A percentile compares a stretch with the other conserved stretches of the same genome.
These are phyloP conservation scores for Pyrenophora seminiperda DNA, from an alignment of 2,329 filamentous ascomycete genomes.

Conservation along the genomic window DNA sequence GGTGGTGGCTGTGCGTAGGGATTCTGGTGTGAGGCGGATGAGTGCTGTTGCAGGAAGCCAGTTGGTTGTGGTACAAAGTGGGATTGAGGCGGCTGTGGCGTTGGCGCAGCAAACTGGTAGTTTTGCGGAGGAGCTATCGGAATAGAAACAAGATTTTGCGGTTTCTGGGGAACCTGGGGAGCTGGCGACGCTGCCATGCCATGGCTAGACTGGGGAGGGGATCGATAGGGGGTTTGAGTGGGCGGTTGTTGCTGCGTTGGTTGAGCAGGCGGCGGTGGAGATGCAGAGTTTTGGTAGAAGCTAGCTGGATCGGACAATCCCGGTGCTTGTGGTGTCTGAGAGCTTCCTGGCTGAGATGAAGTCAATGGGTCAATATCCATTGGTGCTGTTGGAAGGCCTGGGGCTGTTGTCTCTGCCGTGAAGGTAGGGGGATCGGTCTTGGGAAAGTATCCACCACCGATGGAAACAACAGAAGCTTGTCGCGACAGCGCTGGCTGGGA, in stretches of 20 bases:
- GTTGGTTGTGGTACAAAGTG: constrained; percentile 10
- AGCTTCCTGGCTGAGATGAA: constrained; percentile 26
- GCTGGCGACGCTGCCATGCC: neutral
- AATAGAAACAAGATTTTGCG: constrained; percentile 13
- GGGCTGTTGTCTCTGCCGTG: constrained; percentile 45
- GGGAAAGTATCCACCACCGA: constrained; percentile 64
- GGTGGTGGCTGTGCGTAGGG: constrained; percentile 25
- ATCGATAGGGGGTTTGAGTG: constrained; percentile 29
- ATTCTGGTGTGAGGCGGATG: constrained; percentile 22
- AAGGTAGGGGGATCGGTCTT: constrained; percentile 53
- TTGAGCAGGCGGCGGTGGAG: constrained; percentile 43
- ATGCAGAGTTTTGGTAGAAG: constrained; percentile 46
- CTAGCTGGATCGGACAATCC: constrained; percentile 32
- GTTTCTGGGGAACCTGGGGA: constrained; percentile 14
- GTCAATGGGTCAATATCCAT: constrained; percentile 37
- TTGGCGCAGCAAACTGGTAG: constrained; percentile 1
- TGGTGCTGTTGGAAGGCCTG: constrained; percentile 45
- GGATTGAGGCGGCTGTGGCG: constrained; percentile 11
- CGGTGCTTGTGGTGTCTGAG: constrained; percentile 31
- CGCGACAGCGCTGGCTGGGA: constrained; percentile 53
- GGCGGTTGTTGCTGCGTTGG: constrained; percentile 26
- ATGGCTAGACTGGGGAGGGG: constrained; percentile 6
- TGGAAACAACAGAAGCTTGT: constrained; percentile 52
- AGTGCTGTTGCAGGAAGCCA: constrained; percentile 15
- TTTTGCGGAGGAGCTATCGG: constrained; percentile 16